Conservation (phyloP, 148 eudicot genomes). For the Vaccinium myrtillus region DNA sequence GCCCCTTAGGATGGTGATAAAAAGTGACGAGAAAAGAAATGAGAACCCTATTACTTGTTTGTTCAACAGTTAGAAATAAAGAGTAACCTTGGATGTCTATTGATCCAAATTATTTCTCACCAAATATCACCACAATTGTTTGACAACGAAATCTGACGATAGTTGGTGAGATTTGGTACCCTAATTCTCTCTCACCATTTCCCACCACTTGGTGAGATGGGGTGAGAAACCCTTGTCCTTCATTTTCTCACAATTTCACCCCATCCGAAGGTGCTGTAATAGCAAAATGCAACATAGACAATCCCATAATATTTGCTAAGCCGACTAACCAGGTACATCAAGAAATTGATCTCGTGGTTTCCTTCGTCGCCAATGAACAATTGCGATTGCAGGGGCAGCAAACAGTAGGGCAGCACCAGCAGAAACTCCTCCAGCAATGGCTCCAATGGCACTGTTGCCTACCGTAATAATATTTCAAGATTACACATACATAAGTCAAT, state of each 20-base stretch:
- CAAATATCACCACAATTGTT: neutral
- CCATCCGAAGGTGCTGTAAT: neutral
- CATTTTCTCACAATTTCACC: neutral
- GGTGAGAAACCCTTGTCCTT: neutral
- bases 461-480: conserved; percentile 28
- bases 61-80: neutral
- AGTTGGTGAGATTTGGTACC: neutral
- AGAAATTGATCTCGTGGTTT: conserved; percentile 68
- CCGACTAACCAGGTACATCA: conserved; percentile 75
- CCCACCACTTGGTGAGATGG: neutral
- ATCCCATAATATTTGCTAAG: neutral
- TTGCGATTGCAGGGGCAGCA: conserved; percentile 67
- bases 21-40: neutral
- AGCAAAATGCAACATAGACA: neutral
- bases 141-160: neutral
- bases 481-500: neutral
- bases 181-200: neutral
- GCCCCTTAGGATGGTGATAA: neutral
- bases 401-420: conserved; percentile 75
- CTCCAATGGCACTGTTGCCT: conserved; percentile 53
- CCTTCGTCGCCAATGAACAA: conserved; percentile 62
- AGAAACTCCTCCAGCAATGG: conserved; percentile 72
- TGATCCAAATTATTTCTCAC: neutral
- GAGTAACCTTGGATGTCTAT: neutral
- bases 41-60: neutral